A percentile compares a stretch with the other conserved stretches of the same genome.
phyloP scores from a whole-genome alignment of 345 rosid species.

The Crucihimalaya himalaica region DNA sequence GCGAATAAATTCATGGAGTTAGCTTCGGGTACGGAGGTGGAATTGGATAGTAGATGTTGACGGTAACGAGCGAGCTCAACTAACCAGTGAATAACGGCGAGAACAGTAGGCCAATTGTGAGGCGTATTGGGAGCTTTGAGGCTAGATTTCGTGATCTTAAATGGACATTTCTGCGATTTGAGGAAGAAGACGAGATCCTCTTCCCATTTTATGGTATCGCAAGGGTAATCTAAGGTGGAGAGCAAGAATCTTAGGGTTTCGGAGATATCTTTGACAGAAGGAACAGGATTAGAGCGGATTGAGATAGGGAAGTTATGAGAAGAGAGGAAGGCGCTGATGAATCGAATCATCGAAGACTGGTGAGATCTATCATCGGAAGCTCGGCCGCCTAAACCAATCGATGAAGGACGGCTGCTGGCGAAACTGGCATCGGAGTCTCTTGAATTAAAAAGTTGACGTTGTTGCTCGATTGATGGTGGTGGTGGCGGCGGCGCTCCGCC shows the following conservation, averaged over 20 bases:
- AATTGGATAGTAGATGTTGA: conserved; percentile 41
- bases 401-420: conserved; percentile 88
- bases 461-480: conserved; percentile 34
- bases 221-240: conserved; percentile 53
- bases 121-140: conserved; percentile 87
- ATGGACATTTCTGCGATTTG: conserved; percentile 60
- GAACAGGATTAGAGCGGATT: conserved; percentile 46
- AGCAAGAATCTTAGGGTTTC: conserved; percentile 59
- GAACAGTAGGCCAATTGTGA: conserved; percentile 83
- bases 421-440: conserved; percentile 95
- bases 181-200: conserved; percentile 66
- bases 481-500: conserved; percentile 33
- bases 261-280: conserved; percentile 66
- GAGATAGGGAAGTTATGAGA: conserved; percentile 53
- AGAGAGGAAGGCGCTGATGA: conserved; percentile 67
- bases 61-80: conserved; percentile 60
- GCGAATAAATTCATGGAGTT: conserved; percentile 52
- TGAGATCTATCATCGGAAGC: conserved; percentile 60
- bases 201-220: conserved; percentile 46
- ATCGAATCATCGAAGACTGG: conserved; percentile 57
- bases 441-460: conserved; percentile 36
- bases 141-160: conserved; percentile 70
- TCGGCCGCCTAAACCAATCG: conserved; percentile 63
- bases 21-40: conserved; percentile 41
- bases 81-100: conserved; percentile 74